A percentile compares a stretch with the other conserved stretches of the same genome.
Evolutionary conservation across 2,329 filamentous ascomycete species (phyloP).

Genomic region (Colletotrichum sansevieriae): DNA sequence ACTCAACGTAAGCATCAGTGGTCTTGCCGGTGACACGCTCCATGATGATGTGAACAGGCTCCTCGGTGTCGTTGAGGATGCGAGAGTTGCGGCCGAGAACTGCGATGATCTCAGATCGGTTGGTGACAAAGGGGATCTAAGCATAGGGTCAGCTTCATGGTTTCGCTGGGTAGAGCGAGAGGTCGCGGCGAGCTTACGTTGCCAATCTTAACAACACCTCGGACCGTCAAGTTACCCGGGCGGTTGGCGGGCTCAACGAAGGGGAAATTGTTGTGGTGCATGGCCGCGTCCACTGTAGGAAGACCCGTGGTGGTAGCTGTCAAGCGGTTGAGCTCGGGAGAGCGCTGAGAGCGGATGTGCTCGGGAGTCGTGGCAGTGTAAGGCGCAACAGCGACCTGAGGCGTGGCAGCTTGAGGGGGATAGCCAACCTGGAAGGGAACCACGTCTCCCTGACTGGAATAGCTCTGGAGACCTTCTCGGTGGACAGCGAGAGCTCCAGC

Average conservation of each 20-base stretch:
- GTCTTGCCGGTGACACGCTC: conserved; percentile 73
- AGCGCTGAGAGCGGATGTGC: conserved; percentile 49
- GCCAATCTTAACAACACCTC: conserved; percentile 63
- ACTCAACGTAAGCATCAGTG: conserved; percentile 72
- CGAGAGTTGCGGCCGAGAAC: conserved; percentile 70
- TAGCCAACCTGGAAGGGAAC: conserved; percentile 23
- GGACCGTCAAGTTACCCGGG: conserved; percentile 33
- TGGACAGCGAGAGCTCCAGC: background rate
- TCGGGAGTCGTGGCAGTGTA: conserved; percentile 32
- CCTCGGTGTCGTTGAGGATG: conserved; percentile 65
- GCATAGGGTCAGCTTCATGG: conserved; percentile 9
- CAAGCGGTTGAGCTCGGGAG: conserved; percentile 54
- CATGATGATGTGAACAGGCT: conserved; percentile 74
- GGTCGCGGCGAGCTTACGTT: conserved; percentile 57
- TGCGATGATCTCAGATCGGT: conserved; percentile 67
- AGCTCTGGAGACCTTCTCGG: conserved; percentile 10
- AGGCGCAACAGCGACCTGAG: background rate
- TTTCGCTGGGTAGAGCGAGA: background rate
- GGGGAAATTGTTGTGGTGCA: conserved; percentile 58
- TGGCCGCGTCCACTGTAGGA: conserved; percentile 52
- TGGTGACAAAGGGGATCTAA: conserved; percentile 69
- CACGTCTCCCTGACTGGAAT: conserved; percentile 23
- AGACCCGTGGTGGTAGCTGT: conserved; percentile 50
- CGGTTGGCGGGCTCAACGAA: conserved; percentile 57
- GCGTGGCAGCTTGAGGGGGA: background rate